These are phyloP conservation scores for Gracilaria gracilis DNA, from an alignment of 23 red algal genomes.

Conservation along the genomic window DNA sequence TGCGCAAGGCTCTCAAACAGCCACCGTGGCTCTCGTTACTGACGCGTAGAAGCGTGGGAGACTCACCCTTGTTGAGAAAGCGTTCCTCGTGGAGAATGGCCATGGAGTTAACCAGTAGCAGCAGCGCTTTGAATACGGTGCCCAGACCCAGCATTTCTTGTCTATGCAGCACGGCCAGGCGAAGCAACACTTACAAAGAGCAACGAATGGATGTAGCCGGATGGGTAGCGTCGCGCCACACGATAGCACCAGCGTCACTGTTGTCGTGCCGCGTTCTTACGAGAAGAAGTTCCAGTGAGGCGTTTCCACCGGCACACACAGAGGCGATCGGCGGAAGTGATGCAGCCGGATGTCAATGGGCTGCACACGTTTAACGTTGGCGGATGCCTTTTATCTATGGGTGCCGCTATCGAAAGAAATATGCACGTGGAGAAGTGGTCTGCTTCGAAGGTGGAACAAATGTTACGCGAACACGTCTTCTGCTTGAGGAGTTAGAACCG, in stretches of 20 bases:
- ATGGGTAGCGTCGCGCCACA: neutral
- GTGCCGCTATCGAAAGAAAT: neutral
- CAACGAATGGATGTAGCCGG: neutral
- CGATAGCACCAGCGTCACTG: neutral
- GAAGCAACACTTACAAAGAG: neutral
- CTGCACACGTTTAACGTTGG: neutral
- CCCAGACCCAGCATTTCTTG: slow-evolving; percentile 55
- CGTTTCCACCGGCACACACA: neutral
- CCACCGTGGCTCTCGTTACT: slow-evolving; percentile 10
- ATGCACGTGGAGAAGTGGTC: no score
- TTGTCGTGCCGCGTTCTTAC: neutral
- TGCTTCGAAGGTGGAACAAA: neutral
- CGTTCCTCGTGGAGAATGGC: slow-evolving; percentile 71
- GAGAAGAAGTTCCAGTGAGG: neutral
- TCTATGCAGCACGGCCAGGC: neutral
- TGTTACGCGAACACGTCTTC: neutral
- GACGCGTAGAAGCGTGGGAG: neutral
- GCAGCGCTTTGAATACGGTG: slow-evolving; percentile 54
- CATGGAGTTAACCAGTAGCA: slow-evolving; percentile 58
- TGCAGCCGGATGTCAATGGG: neutral
- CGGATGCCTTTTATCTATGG: neutral
- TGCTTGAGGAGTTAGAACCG: neutral
- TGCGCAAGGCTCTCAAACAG: neutral
- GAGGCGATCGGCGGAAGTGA: neutral
- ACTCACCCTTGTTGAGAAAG: slow-evolving; percentile 58